These are phyloP conservation scores for Pleurotus salmoneostramineus DNA, from an alignment of 768 basidiomycete genomes.

Conservation along the genomic window DNA sequence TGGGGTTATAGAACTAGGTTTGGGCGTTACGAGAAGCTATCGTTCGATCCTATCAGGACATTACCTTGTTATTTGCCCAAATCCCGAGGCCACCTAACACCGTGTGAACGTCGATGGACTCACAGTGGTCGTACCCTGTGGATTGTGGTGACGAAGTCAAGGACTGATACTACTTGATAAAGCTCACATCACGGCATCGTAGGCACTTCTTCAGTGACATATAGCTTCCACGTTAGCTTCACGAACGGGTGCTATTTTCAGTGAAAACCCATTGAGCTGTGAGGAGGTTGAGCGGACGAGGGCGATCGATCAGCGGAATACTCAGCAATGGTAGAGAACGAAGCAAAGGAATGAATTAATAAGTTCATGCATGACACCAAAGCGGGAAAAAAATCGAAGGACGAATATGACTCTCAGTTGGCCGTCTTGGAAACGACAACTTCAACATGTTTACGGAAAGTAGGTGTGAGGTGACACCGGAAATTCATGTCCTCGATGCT, in stretches of 20 bases:
- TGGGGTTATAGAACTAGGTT: background rate
- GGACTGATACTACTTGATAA: background rate
- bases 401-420: background rate
- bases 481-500: slow-evolving; percentile 13
- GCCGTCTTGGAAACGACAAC: background rate
- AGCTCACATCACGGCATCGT: background rate
- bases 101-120: background rate
- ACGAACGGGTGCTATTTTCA: background rate
- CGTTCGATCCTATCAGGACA: background rate
- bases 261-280: background rate
- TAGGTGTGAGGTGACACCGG: slow-evolving; percentile 6
- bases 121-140: background rate
- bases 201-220: background rate
- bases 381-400: background rate
- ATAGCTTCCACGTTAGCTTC: no score
- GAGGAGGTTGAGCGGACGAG: background rate
- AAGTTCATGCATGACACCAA: background rate
- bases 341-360: background rate
- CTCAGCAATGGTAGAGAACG: background rate
- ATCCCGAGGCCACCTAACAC: background rate
- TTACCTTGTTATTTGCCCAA: background rate
- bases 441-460: slow-evolving; percentile 9
- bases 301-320: background rate
- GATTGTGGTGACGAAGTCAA: background rate
- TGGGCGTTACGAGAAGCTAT: background rate